Base-by-base conservation (phyloP, 2,329 filamentous ascomycete genomes). In the Cladosporium halotolerans region DNA sequence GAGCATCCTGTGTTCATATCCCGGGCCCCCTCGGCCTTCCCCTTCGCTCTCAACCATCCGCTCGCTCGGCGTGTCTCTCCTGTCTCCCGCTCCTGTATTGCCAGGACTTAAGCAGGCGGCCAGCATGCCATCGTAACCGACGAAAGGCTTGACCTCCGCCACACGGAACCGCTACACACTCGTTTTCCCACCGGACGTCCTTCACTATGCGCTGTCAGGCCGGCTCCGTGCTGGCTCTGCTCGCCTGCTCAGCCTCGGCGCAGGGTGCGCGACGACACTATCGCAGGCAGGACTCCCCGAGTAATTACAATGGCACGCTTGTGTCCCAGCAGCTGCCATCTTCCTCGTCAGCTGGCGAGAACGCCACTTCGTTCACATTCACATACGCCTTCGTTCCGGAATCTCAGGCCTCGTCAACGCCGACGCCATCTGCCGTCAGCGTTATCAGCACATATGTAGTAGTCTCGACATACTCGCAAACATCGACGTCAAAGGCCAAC, bases 101-200 rank as follows among this genome's bases (percentile, higher is more conserved):
- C 10, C 39, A 42, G 14, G 32, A 43, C 31, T 50, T 40, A 40
- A 34, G 36, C 47, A 42, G 31, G 28, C 28, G 39, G 28, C 14
- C 28, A 50, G 39, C 39, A 50, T 42, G 47, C 47, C 34, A 50
- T 50, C 42, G 19, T 50, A 28, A 28, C 34, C 16, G 39, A 50
- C 18, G 16, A 23, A 43, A 43, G 47, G 47, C 47, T 50, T 50
- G 47, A 18, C 23, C 19, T 50, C 47, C 47, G 47, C 47, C 47
- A 50, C 47, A 28, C 6, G 34, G 23, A 16, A 38, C 40, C 39
- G 13, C 39, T 43, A 36, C 39, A 50, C 47, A 43, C 39, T 43
- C 47, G 38, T 43, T 42, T 43, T 13, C 28, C 39, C 19, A 38
- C 47, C 34, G 39, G 14, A 16, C 38, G 18, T 28, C 40, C 28